These are phyloP conservation scores for Lenwebbia sp. DNA, from an alignment of 345 rosid genomes.

Conservation along the genomic window DNA sequence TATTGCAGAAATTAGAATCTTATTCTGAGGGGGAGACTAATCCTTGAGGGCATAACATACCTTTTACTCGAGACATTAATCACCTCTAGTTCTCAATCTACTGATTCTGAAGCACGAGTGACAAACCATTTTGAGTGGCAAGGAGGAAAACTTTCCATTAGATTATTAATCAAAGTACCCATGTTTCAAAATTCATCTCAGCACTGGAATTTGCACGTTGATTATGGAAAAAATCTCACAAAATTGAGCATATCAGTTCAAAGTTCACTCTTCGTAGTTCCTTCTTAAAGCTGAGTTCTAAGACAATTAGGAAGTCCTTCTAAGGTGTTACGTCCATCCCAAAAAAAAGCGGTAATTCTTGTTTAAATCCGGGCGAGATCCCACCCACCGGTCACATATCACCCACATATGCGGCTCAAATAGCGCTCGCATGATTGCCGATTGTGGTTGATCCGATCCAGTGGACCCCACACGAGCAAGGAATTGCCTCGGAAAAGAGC, in stretches of 20 bases:
- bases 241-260: neutral
- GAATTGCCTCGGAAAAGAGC: neutral
- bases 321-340: neutral
- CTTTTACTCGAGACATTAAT: neutral
- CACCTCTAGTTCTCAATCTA: neutral
- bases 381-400: neutral
- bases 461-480: no score
- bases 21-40: neutral
- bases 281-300: neutral
- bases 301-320: neutral
- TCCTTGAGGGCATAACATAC: neutral
- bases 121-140: neutral
- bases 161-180: neutral
- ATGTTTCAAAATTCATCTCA: neutral
- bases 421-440: neutral
- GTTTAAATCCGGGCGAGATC: neutral
- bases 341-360: neutral
- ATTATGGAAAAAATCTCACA: neutral
- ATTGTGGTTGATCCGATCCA: no score
- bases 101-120: neutral
- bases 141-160: neutral
- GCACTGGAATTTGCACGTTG: neutral
- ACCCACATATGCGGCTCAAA: neutral
- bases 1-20: neutral
- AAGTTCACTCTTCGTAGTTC: neutral